A percentile compares a stretch with the other conserved stretches of the same genome.
Conservation (phyloP, 306 rosid species). For the Medicago lupulina region DNA sequence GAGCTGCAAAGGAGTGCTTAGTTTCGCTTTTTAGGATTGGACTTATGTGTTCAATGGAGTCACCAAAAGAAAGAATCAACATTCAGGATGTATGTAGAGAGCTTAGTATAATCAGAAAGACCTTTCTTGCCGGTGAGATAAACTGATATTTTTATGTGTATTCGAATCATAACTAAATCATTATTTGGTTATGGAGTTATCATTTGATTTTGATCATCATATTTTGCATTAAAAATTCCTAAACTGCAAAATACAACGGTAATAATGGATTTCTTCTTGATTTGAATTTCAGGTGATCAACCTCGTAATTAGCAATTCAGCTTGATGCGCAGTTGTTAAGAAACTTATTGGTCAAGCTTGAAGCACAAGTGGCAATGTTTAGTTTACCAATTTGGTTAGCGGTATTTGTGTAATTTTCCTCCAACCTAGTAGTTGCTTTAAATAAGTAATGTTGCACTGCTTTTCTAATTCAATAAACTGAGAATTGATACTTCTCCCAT, state of each 20-base stretch:
- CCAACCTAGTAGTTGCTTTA: too few species aligned
- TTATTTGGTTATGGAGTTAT: background rate
- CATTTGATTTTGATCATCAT: background rate
- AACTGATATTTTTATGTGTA: background rate
- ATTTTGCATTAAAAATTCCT: background rate
- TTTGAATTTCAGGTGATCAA: background rate
- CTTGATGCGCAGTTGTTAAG: too few species aligned
- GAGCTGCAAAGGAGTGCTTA: background rate
- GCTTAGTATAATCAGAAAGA: background rate
- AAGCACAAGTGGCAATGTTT: too few species aligned
- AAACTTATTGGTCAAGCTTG: too few species aligned
- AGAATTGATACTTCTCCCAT: background rate
- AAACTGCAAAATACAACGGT: background rate
- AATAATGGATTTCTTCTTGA: background rate
- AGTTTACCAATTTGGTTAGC: too few species aligned
- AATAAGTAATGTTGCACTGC: background rate
- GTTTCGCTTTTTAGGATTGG: constrained; percentile 1
- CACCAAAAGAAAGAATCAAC: background rate
- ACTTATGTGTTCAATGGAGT: background rate
- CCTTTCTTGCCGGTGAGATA: background rate
- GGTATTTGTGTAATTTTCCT: too few species aligned
- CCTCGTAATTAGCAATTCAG: background rate
- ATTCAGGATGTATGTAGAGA: background rate
- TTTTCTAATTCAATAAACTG: background rate
- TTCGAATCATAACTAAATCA: background rate